These are phyloP conservation scores for Glebionis coronaria DNA, from an alignment of 129 eudicot species.

Conservation along the genomic window DNA sequence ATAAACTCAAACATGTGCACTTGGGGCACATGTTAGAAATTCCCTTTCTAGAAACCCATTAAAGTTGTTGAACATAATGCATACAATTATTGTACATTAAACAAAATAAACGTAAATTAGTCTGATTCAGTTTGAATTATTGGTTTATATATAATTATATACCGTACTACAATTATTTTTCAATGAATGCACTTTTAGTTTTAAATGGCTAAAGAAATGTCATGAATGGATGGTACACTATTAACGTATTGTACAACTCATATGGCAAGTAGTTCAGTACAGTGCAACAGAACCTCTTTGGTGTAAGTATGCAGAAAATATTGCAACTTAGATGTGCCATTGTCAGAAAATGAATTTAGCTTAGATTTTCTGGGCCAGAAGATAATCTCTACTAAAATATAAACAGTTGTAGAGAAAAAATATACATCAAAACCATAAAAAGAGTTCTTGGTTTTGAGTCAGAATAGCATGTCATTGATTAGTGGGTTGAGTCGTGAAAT, in stretches of 20 bases:
- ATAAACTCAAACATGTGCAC: too few species aligned
- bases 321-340: conserved; percentile 29
- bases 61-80: conserved; percentile 19
- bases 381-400: background rate
- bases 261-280: conserved; percentile 7
- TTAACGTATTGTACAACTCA: conserved; percentile 31
- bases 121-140: conserved; percentile 27
- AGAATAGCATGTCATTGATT: too few species aligned
- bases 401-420: background rate
- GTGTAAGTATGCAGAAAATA: conserved; percentile 24
- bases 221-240: conserved; percentile 30
- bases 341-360: conserved; percentile 39
- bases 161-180: conserved; percentile 29
- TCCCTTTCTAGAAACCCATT: background rate
- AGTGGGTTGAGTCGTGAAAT: too few species aligned
- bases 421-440: background rate
- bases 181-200: conserved; percentile 32
- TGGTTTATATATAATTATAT: too few species aligned
- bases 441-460: too few species aligned
- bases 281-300: conserved; percentile 18
- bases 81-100: conserved; percentile 21
- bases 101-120: background rate
- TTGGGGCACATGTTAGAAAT: too few species aligned
- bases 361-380: conserved; percentile 33
- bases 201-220: conserved; percentile 21